Evolutionary conservation across 331 rosid species (phyloP), one percentile per base, ranked within the genome.

Genomic region (Rosa hybrid): DNA sequence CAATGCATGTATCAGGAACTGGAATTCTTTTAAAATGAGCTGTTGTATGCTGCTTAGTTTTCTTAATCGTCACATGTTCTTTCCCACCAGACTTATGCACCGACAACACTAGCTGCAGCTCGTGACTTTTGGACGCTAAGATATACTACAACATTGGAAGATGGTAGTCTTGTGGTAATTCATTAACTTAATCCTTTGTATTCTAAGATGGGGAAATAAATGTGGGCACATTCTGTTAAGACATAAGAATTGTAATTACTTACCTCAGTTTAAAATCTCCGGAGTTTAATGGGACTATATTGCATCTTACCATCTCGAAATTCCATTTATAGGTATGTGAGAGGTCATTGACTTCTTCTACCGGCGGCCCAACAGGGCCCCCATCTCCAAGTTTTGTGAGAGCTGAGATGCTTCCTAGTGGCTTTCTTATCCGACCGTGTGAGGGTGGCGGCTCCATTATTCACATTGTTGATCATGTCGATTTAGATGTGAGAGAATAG

Each of bases 371-470:
- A 6, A n/a, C 88, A 0, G 98, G 98, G n/a, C 96, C 98, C 78
- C 77, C 98, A 62, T 12, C 95, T 45, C 72, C 98, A 11, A 87
- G 88, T 87, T 95, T 92, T 3, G 84, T 87, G 2, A 89, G 98
- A 86, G 98, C 98, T 56, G 98, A 95, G 79, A 83, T 95, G 96
- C 98, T 92, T 78, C 94, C 98, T 0, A 95, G 98, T 63, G 98
- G 98, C 18, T 95, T 75, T 79, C 92, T 95, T 16, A 89, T 95
- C 84, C 87, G 98, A 65, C 98, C 96, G 14, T 94, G 98, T 54
- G 98, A 94, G 81, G 98, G 98, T 45, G 98, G 97, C 3, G 98
- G 98, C 76, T 92, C 98, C 75, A 93, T 92, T 62, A 95, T 95
- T 81, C 89, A 95, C 84, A 92, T 95, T 78, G 98, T 95, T 17